Conservation (phyloP, 2,329 filamentous ascomycete genomes). For the Aspergillus novofumigatus region DNA sequence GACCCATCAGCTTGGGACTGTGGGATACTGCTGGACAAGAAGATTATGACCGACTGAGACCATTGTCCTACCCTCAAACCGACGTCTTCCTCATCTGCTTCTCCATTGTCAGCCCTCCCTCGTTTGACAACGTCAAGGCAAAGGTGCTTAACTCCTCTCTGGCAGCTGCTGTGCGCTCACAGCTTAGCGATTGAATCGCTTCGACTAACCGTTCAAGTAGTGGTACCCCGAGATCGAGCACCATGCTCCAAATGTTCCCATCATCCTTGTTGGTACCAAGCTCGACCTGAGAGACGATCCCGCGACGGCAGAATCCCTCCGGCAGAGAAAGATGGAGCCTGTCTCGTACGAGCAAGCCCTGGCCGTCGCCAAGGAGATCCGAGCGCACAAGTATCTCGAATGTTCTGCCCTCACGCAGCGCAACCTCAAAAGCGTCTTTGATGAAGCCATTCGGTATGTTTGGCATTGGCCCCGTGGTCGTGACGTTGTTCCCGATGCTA, state of each 20-base stretch:
- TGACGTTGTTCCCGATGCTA: neutral
- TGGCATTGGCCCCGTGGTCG: neutral
- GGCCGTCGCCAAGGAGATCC: slow-evolving; percentile 86
- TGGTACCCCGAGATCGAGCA: slow-evolving; percentile 98
- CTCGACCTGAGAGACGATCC: slow-evolving; percentile 90
- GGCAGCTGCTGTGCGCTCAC: neutral
- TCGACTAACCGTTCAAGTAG: slow-evolving; percentile 44
- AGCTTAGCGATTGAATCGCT: neutral
- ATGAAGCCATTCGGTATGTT: slow-evolving; percentile 91
- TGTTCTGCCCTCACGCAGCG: slow-evolving; percentile 95
- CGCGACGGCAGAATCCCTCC: slow-evolving; percentile 73
- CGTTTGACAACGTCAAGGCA: slow-evolving; percentile 97
- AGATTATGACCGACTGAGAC: slow-evolving; percentile 93
- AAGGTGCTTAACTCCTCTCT: slow-evolving; percentile 61
- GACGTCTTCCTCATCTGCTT: slow-evolving; percentile 99
- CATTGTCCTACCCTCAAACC: slow-evolving; percentile 95
- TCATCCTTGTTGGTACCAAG: slow-evolving; percentile 96
- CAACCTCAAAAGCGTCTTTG: slow-evolving; percentile 97
- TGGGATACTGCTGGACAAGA: slow-evolving; percentile 99
- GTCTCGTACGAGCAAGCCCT: slow-evolving; percentile 92
- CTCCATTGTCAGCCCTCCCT: slow-evolving; percentile 94
- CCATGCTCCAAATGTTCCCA: slow-evolving; percentile 89
- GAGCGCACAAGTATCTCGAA: slow-evolving; percentile 94
- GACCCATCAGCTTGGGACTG: slow-evolving; percentile 91
- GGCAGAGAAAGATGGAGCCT: slow-evolving; percentile 93